Evolutionary conservation across 202 grass and related monocot species (phyloP), one percentile per base, ranked within the genome.

Genomic region (Elaeis oleifera): DNA sequence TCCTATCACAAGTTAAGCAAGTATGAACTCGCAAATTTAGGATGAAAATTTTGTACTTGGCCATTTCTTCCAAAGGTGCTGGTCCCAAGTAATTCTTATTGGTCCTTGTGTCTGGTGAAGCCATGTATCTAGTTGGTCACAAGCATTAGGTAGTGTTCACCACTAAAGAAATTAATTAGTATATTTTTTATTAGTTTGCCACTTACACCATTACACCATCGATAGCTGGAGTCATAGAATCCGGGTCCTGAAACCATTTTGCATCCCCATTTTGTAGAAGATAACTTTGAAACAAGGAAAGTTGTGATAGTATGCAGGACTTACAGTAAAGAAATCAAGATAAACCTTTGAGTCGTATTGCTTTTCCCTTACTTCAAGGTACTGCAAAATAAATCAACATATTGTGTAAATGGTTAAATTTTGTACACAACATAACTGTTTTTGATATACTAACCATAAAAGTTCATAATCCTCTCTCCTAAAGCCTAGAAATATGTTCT

Each of bases 311-410:
- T 25, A 58, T 3, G 55, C 14, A 21, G 49, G 76, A 75, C 87
- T 78, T 90, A 96, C 87, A 9, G 82, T 97, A 67, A 72, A 97
- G 39, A 92, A 76, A 60, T 92, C 77, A 71, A 92, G 48, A 60
- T 89, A 84, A 78, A 97, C 66, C 71, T 91, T 92, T 66, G 77
- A 81, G 67, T 97, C 94, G 54, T 97, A 97, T 50, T 97, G 85
- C 72, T 92, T 97, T 71, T 97, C 94, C 58, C 94, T 81, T 72
- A 92, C 72, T 84, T 97, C 84, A 5, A 97, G 77, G 61, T 89
- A 61, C 94, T 92, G 75, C 71, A 92, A 79, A 76, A 58, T 26
- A 73, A 87, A 58, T 69, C 25, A 61, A 76, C 49, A 61, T 11
- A 74, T 21, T 44, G 9, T 44, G 36, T 44, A 44, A 44, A 44